These are phyloP conservation scores for Euphorbia pulcherrima DNA, from an alignment of 345 rosid genomes.

Conservation along the genomic window DNA sequence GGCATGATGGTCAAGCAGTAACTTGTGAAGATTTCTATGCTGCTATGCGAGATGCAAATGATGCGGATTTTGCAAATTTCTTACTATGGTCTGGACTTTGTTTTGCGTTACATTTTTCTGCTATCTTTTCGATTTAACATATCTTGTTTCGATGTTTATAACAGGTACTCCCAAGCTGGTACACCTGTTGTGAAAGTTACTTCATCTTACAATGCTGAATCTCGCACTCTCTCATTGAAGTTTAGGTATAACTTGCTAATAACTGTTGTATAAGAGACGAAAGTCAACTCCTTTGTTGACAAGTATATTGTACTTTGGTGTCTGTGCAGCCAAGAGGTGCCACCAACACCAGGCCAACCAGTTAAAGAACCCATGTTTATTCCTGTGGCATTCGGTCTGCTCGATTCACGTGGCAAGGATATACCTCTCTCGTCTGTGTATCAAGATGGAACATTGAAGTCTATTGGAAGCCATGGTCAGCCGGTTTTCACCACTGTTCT, in stretches of 20 bases:
- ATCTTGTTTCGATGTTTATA: slow-evolving; percentile 9
- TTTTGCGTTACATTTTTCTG: not conserved
- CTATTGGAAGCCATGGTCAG: slow-evolving; percentile 44
- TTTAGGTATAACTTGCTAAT: slow-evolving; percentile 52
- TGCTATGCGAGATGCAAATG: slow-evolving; percentile 97
- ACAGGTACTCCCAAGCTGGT: slow-evolving; percentile 99
- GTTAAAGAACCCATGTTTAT: slow-evolving; percentile 87
- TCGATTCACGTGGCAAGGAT: slow-evolving; percentile 81
- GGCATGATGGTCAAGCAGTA: slow-evolving; percentile 97
- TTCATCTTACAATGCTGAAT: slow-evolving; percentile 69
- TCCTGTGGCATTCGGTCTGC: slow-evolving; percentile 73
- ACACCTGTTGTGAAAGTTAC: slow-evolving; percentile 83
- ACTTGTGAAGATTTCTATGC: slow-evolving; percentile 96
- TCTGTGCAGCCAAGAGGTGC: slow-evolving; percentile 70
- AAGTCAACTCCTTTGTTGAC: slow-evolving; percentile 1
- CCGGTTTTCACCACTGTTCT: slow-evolving; percentile 60
- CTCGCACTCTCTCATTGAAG: slow-evolving; percentile 72
- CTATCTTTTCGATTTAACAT: slow-evolving; percentile 11
- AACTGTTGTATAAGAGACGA: not conserved
- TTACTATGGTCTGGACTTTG: slow-evolving; percentile 59
- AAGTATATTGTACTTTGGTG: not conserved
- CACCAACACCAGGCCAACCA: slow-evolving; percentile 87
- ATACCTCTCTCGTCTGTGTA: slow-evolving; percentile 58
- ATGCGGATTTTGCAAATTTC: slow-evolving; percentile 92
- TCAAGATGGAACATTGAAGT: slow-evolving; percentile 57